Base-by-base conservation (phyloP, 2,329 filamentous ascomycete species). In the Grosmannia clavigera region DNA sequence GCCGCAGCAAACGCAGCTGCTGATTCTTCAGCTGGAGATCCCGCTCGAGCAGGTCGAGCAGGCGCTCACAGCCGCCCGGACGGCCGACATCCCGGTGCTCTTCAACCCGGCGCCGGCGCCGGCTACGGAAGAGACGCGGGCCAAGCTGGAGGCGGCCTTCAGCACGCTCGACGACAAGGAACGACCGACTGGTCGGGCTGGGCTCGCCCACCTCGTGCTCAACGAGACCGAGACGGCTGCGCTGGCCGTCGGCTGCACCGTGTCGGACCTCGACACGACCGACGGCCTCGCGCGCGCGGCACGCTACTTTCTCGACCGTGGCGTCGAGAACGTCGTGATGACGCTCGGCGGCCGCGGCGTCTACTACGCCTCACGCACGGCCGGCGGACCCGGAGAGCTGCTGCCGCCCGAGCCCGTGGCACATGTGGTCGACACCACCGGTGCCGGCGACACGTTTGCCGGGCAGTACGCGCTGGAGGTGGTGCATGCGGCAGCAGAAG, bases 391-490 rank as follows among this genome's bases (percentile, higher is more conserved):
- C 52, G 75, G 75, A 58, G 78, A 75, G 1, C 68, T 84, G 64
- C 72, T 91, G 5, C 71, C 75, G 2, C 90, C 88, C 0, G 78
- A 82, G 63, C 86, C 87, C 71, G 63, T 65, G 9, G 86, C 90
- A 4, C 74, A 71, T 25, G 92, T 97, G 1, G 83, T 96, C 5
- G 92, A 97, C 71, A 97, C 92, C 1, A 97, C 92, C 9, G 92
- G 88, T 1, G 94, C 94, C 5, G 92, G 92, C 0, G 92, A 97
- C 71, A 96, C 92, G 0, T 96, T 96, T 74, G 89, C 95, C 5
- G 92, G 94, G 2, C 87, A 84, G 27, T 95, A 96, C 70, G 88
- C 90, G 3, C 82, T 94, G 31, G 82, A 84, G 61, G 80, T 87
- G 35, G 88, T 89, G 48, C 78, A 59, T 10, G 69, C 29, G 58